Evolutionary conservation across 1,284 basidiomycete species (phyloP).

Genomic region (Porogramme epimiltina): DNA sequence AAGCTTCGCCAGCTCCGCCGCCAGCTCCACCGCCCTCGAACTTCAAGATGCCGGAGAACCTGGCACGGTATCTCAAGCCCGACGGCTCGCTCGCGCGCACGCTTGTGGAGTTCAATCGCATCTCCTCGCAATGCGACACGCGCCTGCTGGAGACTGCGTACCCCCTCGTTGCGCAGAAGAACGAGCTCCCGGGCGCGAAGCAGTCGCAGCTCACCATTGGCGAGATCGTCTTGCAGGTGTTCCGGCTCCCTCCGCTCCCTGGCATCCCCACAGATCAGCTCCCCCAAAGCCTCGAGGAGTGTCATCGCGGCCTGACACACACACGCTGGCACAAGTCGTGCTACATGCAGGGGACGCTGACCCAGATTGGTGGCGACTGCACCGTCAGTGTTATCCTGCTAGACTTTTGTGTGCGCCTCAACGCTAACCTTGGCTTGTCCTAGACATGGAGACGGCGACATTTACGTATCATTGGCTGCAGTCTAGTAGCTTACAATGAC

Average conservation of each 20-base stretch:
- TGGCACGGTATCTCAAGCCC: constrained; percentile 81
- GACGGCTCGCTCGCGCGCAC: constrained; percentile 82
- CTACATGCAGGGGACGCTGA: constrained; percentile 91
- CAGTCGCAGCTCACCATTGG: constrained; percentile 67
- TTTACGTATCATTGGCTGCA: constrained; percentile 85
- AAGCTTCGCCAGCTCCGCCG: constrained; percentile 31
- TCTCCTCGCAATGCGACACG: constrained; percentile 80
- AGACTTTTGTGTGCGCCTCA: not conserved
- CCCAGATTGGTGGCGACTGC: constrained; percentile 96
- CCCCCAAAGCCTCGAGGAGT: constrained; percentile 92
- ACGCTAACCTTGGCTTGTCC: not conserved
- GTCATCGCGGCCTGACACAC: constrained; percentile 84
- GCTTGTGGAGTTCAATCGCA: constrained; percentile 85
- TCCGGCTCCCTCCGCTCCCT: constrained; percentile 86
- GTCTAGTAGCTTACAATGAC: constrained; percentile 90
- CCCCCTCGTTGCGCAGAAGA: constrained; percentile 79
- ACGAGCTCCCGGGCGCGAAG: constrained; percentile 54
- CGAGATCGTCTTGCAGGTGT: constrained; percentile 84
- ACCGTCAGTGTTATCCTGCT: constrained; percentile 49
- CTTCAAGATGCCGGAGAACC: constrained; percentile 59
- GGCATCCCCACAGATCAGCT: constrained; percentile 78
- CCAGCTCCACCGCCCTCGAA: constrained; percentile 36
- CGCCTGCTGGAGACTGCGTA: constrained; percentile 82
- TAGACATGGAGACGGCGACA: constrained; percentile 89
- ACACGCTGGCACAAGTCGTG: constrained; percentile 91